Percentiles rank a stretch among this genome's conserved stretches.
phyloP scores from a whole-genome alignment of 768 basidiomycete species.

The Auricularia sp. region DNA sequence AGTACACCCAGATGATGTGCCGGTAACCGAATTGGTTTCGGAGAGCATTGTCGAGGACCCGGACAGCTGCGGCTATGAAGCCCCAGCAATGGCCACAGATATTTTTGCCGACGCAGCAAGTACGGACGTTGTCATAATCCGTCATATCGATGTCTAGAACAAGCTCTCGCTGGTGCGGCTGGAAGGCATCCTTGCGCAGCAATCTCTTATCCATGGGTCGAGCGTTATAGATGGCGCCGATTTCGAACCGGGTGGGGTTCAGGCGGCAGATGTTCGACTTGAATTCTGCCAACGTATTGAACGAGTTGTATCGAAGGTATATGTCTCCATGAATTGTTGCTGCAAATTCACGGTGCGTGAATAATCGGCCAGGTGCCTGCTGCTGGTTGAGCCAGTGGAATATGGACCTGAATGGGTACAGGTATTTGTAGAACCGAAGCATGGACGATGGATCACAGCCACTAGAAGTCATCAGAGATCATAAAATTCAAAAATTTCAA shows the following conservation, averaged over 20 bases:
- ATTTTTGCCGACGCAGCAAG: slow-evolving; percentile 83
- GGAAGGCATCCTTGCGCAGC: slow-evolving; percentile 54
- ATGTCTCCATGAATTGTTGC: slow-evolving; percentile 86
- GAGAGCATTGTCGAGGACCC: slow-evolving; percentile 68
- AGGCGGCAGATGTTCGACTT: slow-evolving; percentile 78
- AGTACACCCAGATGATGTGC: slow-evolving; percentile 95
- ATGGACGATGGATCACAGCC: slow-evolving; percentile 21
- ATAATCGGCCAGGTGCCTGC: slow-evolving; percentile 65
- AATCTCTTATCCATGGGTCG: slow-evolving; percentile 89
- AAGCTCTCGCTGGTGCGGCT: slow-evolving; percentile 76
- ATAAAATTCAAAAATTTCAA: too few relatives aligned
- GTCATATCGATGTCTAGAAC: slow-evolving; percentile 99
- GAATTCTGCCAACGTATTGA: slow-evolving; percentile 73
- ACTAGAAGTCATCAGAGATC: too few relatives aligned
- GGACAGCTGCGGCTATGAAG: slow-evolving; percentile 88
- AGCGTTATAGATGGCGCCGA: slow-evolving; percentile 86
- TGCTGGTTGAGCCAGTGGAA: slow-evolving; percentile 94
- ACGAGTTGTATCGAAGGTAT: slow-evolving; percentile 93
- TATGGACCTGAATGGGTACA: slow-evolving; percentile 92
- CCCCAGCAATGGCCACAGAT: slow-evolving; percentile 93
- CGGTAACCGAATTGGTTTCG: slow-evolving; percentile 85
- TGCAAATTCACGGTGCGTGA: slow-evolving; percentile 90
- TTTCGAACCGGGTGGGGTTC: slow-evolving; percentile 91
- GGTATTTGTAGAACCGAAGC: slow-evolving; percentile 72
- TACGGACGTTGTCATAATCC: slow-evolving; percentile 91